Evolutionary conservation across 2,329 filamentous ascomycete species (phyloP), one percentile per base, ranked within the genome.

Genomic region (Cladosporium halotolerans): DNA sequence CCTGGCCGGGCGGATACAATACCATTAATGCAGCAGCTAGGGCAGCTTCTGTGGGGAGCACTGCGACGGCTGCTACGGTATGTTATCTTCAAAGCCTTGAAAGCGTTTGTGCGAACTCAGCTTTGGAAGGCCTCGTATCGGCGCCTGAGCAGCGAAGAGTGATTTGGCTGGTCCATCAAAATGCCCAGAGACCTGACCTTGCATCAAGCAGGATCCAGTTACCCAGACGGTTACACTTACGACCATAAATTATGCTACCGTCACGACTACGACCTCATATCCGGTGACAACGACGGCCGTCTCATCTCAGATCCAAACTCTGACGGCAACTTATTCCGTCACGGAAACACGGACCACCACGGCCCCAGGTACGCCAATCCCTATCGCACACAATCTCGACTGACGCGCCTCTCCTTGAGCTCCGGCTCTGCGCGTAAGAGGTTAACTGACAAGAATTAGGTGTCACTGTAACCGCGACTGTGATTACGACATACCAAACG

Each of bases 301-400:
- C 7, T 45, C 50, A 3, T 46, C 50, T 3, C 42, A 40, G n/a
- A 28, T 45, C 6, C 50, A 52, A 14, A 52, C 50, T 10, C 10
- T 49, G 1, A 49, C 46, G 1, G 18, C 46, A 7, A 49, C 38
- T 39, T 49, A 49, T 34, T 39, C 46, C 3, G 28, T 49, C 11
- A 49, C 46, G 8, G 34, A 36, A 36, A 36, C 34, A 36, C 6
- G 9, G 34, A 36, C 23, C 4, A 38, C 50, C 3, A 52, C 50
- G 6, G 42, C 42, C 13, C 42, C 42, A 19, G 50, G 50, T 52
- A 33, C 23, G 42, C 36, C 11, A 9, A 6, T 18, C 16, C n/a
- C 36, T 16, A 9, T 39, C 11, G 11, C 18, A 4, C 18, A 39
- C 34, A 11, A 11, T 36, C 34, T 36, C 5, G 5, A 7, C 23